Percentiles rank a stretch among this genome's conserved stretches.
phyloP scores from a whole-genome alignment of 73 alveolate genomes.

The Paramecium tetraurelia region DNA sequence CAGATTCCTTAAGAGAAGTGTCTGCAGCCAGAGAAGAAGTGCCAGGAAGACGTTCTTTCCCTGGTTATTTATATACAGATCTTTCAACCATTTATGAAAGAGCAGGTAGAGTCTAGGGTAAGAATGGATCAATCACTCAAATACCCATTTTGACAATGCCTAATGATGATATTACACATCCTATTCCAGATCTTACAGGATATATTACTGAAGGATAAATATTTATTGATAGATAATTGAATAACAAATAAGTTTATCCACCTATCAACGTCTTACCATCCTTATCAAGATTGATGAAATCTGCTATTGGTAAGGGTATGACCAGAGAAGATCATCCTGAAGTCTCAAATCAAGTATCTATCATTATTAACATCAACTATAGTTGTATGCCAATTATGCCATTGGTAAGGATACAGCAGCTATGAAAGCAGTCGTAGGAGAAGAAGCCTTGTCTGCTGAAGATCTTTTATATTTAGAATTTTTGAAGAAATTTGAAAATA shows the following conservation, averaged over 20 bases:
- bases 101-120: slow-evolving; percentile 99
- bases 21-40: slow-evolving; percentile 99
- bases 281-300: slow-evolving; percentile 98
- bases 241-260: slow-evolving; percentile 98
- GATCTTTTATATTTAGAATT: slow-evolving; percentile 91
- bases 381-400: slow-evolving; percentile 99
- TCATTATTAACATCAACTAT: neutral
- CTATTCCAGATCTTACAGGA: slow-evolving; percentile 99
- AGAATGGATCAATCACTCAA: slow-evolving; percentile 92
- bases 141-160: slow-evolving; percentile 99
- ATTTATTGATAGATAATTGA: slow-evolving; percentile 97
- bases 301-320: slow-evolving; percentile 99
- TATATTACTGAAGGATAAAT: slow-evolving; percentile 98
- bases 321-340: slow-evolving; percentile 99
- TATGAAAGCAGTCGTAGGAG: slow-evolving; percentile 99
- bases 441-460: slow-evolving; percentile 97
- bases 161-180: slow-evolving; percentile 99
- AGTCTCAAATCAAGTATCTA: slow-evolving; percentile 84
- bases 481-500: slow-evolving; percentile 94
- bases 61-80: slow-evolving; percentile 99
- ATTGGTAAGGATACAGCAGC: slow-evolving; percentile 99
- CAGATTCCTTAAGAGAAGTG: slow-evolving; percentile 99
- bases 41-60: slow-evolving; percentile 99
- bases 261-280: slow-evolving; percentile 99
- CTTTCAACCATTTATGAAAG: slow-evolving; percentile 99